A percentile compares a stretch with the other conserved stretches of the same genome.
phyloP scores from a whole-genome alignment of 1,284 basidiomycete species.

The Irpex lacteus region DNA sequence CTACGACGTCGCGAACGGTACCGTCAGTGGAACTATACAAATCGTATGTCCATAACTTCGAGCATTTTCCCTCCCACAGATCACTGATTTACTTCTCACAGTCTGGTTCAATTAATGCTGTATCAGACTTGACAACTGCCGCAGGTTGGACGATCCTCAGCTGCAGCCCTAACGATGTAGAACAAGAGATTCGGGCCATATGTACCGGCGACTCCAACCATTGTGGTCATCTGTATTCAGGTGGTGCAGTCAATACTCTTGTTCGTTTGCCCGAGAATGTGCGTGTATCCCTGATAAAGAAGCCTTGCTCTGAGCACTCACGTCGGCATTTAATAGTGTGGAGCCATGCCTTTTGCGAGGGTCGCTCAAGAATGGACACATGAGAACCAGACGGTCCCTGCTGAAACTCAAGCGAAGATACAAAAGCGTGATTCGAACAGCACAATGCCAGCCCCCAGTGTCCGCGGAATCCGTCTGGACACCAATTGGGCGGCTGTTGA shows the following conservation, averaged over 20 bases:
- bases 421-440: slow-evolving; percentile 30
- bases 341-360: slow-evolving; percentile 46
- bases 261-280: slow-evolving; percentile 50
- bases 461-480: slow-evolving; percentile 42
- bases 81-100: neutral
- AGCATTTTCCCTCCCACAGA: neutral
- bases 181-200: slow-evolving; percentile 48
- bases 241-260: slow-evolving; percentile 46
- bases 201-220: slow-evolving; percentile 34
- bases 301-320: neutral
- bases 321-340: slow-evolving; percentile 35
- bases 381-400: slow-evolving; percentile 41
- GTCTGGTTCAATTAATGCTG: slow-evolving; percentile 35
- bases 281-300: slow-evolving; percentile 18
- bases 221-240: slow-evolving; percentile 45
- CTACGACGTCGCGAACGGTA: neutral
- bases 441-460: slow-evolving; percentile 25
- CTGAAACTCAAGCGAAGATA: slow-evolving; percentile 27
- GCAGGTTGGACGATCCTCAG: slow-evolving; percentile 51
- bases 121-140: slow-evolving; percentile 51
- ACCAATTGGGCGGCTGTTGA: slow-evolving; percentile 39
- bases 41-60: neutral
- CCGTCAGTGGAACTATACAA: neutral
- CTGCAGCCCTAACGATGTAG: slow-evolving; percentile 36
- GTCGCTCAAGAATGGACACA: slow-evolving; percentile 42